These are phyloP conservation scores for Blumeriella jaapii DNA, from an alignment of 2,329 filamentous ascomycete species.

Conservation along the genomic window DNA sequence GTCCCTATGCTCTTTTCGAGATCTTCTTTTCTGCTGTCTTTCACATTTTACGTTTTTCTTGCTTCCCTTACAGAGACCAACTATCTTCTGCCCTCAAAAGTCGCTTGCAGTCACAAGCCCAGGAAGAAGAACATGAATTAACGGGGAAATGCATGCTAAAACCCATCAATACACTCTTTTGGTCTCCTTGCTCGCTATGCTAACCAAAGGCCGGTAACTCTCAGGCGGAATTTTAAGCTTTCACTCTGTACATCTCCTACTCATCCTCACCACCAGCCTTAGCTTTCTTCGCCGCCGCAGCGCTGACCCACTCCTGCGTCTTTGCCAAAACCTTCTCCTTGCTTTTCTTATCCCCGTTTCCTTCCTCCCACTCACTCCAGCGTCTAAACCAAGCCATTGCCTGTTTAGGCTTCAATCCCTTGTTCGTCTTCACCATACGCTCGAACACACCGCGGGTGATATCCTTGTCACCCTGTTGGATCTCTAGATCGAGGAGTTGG, in stretches of 20 bases:
- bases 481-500: slow-evolving; percentile 79
- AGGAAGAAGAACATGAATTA: too few species aligned
- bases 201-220: too few species aligned
- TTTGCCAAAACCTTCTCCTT: slow-evolving; percentile 58
- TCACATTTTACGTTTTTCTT: too few species aligned
- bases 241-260: background rate
- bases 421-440: slow-evolving; percentile 52
- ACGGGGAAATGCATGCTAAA: too few species aligned
- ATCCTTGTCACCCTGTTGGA: slow-evolving; percentile 43
- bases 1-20: too few species aligned
- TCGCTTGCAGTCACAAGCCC: too few species aligned
- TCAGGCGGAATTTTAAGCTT: too few species aligned
- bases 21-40: too few species aligned
- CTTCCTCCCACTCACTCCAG: slow-evolving; percentile 83
- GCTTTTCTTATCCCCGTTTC: slow-evolving; percentile 56
- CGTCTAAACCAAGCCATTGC: slow-evolving; percentile 83
- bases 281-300: slow-evolving; percentile 31
- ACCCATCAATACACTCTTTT: too few species aligned
- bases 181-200: too few species aligned
- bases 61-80: too few species aligned
- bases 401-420: slow-evolving; percentile 67
- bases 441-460: slow-evolving; percentile 71
- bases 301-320: slow-evolving; percentile 59
- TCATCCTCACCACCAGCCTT: slow-evolving; percentile 4
- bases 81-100: too few species aligned